Percentiles rank a stretch among this genome's conserved stretches.
Conservation (phyloP, 805 yeast species). For the Starmerella geochares region DNA sequence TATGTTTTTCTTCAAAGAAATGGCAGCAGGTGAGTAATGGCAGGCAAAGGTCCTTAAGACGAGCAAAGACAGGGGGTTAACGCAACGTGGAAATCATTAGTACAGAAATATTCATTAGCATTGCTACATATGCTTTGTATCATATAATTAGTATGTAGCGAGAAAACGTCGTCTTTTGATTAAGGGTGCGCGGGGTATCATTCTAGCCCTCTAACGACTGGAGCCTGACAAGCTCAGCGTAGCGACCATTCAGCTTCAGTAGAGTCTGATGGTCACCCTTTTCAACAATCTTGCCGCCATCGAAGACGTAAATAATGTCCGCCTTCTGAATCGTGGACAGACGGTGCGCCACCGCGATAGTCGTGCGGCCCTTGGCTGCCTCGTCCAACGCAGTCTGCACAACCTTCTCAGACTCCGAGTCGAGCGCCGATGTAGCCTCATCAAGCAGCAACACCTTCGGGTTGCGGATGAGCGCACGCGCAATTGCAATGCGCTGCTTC, state of each 20-base stretch:
- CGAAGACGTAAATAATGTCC: slow-evolving; percentile 49
- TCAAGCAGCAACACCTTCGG: slow-evolving; percentile 57
- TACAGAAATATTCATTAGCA: no score
- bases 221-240: slow-evolving; percentile 34
- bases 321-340: slow-evolving; percentile 60
- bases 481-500: slow-evolving; percentile 67
- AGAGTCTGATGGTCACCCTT: slow-evolving; percentile 45
- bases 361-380: slow-evolving; percentile 65
- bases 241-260: slow-evolving; percentile 33
- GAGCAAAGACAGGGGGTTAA: no score
- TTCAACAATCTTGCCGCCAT: slow-evolving; percentile 54
- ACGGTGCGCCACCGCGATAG: slow-evolving; percentile 78
- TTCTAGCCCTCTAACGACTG: slow-evolving; percentile 31
- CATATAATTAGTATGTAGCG: no score
- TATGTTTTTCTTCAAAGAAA: no score
- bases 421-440: slow-evolving; percentile 60
- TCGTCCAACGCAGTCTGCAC: slow-evolving; percentile 60
- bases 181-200: no score
- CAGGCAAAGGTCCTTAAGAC: no score
- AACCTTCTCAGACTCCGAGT: slow-evolving; percentile 61
- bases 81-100: no score
- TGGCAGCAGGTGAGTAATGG: no score
- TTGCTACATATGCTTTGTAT: not conserved
- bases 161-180: no score
- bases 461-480: slow-evolving; percentile 57